Evolutionary conservation across 805 yeast species (phyloP), one percentile per base, ranked within the genome.

Genomic region (Kuraishia borneana): DNA sequence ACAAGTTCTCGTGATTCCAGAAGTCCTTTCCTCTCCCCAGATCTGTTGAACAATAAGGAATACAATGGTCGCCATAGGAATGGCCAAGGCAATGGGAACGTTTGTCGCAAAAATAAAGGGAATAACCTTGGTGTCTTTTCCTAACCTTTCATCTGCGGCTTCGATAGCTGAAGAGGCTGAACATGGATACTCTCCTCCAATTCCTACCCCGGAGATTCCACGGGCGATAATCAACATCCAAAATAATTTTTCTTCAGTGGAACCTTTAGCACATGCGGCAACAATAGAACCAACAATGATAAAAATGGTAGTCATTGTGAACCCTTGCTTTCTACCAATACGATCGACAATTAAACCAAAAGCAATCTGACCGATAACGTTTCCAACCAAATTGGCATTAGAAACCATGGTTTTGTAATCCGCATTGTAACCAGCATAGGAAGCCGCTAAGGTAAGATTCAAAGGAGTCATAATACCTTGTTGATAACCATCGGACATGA

Each of bases 101-200:
- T 68, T 68, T 14, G 73, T 64, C 7, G 60, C 59, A 39, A 64
- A 40, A 32, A 58, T 56, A 36, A 66, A 64, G 9, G 60, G 58
- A 26, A 60, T 56, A 13, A 69, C 63, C 47, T 70, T 56, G 43
- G 56, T 50, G 37, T 51, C 60, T 25, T 59, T 58, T 2, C 64
- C 52, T 10, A 44, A 18, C 16, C 33, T 36, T 39, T 65, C 68
- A 40, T 65, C 70, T 2, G 77, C 75, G 26, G 74, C 71, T 52
- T 76, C 83, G 54, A 68, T 68, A 13, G 79, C 78, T 21, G 73
- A 58, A 7, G 76, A 70, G 5, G 80, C 74, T 33, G 76, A 69
- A 41, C 74, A 67, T 6, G 83, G 82, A 49, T 76, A 76, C 47
- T 76, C 83, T 20, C 80, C 82, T 40, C 82, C 83, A 39, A 75